These are phyloP conservation scores for Crithidia fasciculata DNA, from an alignment of 208 protist genomes.

Conservation along the genomic window DNA sequence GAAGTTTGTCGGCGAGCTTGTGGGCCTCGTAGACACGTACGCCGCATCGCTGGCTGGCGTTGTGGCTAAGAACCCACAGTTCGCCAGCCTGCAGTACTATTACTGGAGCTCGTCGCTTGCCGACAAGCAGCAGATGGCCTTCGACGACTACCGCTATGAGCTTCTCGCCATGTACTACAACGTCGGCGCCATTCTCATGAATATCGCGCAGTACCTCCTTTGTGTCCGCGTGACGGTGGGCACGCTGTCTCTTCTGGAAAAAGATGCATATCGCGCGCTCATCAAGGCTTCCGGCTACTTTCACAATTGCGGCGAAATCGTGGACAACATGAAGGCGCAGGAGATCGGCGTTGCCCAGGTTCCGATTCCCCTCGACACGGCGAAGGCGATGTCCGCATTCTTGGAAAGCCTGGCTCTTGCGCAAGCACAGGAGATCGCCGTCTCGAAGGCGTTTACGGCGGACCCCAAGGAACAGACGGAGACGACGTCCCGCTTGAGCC, in stretches of 20 bases:
- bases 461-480: constrained; percentile 41
- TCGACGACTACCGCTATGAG: constrained; percentile 81
- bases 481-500: constrained; percentile 42
- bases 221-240: constrained; percentile 39
- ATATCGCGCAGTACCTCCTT: constrained; percentile 59
- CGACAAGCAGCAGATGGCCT: constrained; percentile 43
- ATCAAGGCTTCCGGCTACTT: constrained; percentile 71
- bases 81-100: constrained; percentile 56
- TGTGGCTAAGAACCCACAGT: constrained; percentile 39
- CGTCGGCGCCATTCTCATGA: constrained; percentile 52
- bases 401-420: constrained; percentile 50
- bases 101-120: constrained; percentile 57
- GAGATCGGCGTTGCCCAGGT: constrained; percentile 45
- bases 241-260: constrained; percentile 46
- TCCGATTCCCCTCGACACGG: constrained; percentile 39
- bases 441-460: constrained; percentile 44
- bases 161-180: constrained; percentile 74
- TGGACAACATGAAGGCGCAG: constrained; percentile 43
- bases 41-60: constrained; percentile 25
- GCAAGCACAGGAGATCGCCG: constrained; percentile 74
- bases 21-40: constrained; percentile 48
- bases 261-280: constrained; percentile 68
- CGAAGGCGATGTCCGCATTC: constrained; percentile 35
- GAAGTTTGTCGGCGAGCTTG: constrained; percentile 36
- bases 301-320: constrained; percentile 40